Evolutionary conservation across 2,329 filamentous ascomycete species (phyloP).

Genomic region (Talaromyces sp.): DNA sequence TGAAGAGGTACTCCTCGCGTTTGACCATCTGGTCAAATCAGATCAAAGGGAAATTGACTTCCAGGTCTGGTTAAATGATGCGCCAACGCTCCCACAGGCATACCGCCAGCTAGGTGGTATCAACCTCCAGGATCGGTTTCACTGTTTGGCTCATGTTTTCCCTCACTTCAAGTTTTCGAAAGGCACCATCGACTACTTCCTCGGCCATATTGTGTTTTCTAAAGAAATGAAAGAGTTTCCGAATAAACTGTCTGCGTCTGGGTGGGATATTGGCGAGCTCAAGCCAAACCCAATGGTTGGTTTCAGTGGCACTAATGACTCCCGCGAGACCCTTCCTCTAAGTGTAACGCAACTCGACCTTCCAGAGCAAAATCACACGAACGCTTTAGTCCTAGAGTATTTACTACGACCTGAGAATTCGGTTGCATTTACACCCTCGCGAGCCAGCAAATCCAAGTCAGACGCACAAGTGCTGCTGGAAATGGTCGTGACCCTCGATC

Average conservation of each 20-base stretch:
- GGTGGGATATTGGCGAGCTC: slow-evolving; percentile 25
- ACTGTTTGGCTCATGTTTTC: neutral
- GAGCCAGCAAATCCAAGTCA: neutral
- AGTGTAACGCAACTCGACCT: slow-evolving; percentile 57
- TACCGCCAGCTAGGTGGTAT: neutral
- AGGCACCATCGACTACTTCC: neutral
- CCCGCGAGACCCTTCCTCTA: slow-evolving; percentile 55
- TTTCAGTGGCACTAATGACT: slow-evolving; percentile 70
- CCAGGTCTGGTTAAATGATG: neutral
- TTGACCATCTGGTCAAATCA: neutral
- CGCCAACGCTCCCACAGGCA: neutral
- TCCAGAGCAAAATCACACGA: slow-evolving; percentile 58
- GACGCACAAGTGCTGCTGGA: slow-evolving; percentile 44
- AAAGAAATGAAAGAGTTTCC: slow-evolving; percentile 56
- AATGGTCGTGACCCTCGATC: slow-evolving; percentile 39
- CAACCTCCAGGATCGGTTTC: neutral
- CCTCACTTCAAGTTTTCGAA: neutral
- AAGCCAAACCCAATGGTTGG: slow-evolving; percentile 49
- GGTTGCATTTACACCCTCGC: slow-evolving; percentile 1
- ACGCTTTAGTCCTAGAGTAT: slow-evolving; percentile 61
- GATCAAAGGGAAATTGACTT: neutral
- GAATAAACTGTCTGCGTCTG: slow-evolving; percentile 59
- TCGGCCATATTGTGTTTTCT: slow-evolving; percentile 54
- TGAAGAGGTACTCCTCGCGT: neutral
- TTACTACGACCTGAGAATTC: slow-evolving; percentile 55